Evolutionary conservation across 164 flowering plant species (phyloP).

Genomic region (Magnolia officinalis): DNA sequence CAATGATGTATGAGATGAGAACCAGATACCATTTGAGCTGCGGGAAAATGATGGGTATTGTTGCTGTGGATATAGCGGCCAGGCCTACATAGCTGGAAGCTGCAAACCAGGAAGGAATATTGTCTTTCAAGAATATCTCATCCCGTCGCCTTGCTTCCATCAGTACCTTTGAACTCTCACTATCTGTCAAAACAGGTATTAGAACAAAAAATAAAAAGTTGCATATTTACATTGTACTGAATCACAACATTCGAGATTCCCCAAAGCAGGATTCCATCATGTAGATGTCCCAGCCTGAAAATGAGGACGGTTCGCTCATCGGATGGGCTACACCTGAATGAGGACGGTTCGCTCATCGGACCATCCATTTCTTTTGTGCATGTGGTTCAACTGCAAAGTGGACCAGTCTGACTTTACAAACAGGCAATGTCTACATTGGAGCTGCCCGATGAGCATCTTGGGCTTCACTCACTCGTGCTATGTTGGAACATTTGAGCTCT

Average conservation of each 20-base stretch:
- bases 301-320: neutral
- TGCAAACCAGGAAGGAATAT: constrained; percentile 81
- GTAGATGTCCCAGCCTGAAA: too few species aligned
- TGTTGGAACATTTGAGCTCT: too few species aligned
- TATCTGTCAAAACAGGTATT: constrained; percentile 31
- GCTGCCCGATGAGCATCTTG: neutral
- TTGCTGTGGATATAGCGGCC: constrained; percentile 81
- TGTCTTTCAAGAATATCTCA: constrained; percentile 66
- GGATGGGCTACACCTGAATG: neutral
- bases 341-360: neutral
- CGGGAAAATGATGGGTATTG: constrained; percentile 80
- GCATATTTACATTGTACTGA: neutral
- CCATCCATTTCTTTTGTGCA: too few species aligned
- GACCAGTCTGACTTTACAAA: neutral
- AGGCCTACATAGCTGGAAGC: constrained; percentile 79
- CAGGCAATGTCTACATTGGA: neutral
- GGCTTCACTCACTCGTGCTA: too few species aligned
- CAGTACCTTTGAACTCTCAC: constrained; percentile 43
- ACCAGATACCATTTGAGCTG: constrained; percentile 90
- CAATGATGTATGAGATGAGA: constrained; percentile 66
- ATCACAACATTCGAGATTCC: neutral
- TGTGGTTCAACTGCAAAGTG: too few species aligned
- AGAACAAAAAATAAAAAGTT: constrained; percentile 2
- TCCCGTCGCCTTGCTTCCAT: constrained; percentile 61
- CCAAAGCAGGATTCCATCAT: too few species aligned